Evolutionary conservation across 208 protist species (phyloP).

Genomic region (Leishmania lainsoni): DNA sequence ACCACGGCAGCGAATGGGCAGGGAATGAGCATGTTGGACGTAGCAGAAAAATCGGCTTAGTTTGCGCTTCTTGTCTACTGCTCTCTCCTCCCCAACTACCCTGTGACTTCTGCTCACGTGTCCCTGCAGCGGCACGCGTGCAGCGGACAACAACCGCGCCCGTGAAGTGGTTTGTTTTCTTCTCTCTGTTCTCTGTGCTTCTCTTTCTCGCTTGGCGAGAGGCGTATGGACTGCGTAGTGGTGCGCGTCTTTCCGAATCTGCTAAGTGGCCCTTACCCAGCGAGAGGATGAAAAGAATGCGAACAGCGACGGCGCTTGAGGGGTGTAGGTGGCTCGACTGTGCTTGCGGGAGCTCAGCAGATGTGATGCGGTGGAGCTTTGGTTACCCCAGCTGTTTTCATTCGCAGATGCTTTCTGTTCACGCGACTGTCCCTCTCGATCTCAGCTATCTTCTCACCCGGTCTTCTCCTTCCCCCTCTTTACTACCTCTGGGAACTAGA

Average conservation of each 20-base stretch:
- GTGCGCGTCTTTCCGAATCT: not conserved
- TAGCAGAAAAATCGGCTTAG: not conserved
- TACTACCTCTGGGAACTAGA: not conserved
- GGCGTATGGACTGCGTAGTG: not conserved
- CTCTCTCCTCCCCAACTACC: too few species aligned
- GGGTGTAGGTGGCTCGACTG: not conserved
- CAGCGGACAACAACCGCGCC: too few species aligned
- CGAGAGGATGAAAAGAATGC: not conserved
- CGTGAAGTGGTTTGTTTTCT: not conserved
- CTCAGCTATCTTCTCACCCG: not conserved
- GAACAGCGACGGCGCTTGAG: not conserved
- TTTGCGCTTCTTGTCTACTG: not conserved
- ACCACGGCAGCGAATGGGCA: not conserved
- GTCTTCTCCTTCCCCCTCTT: not conserved
- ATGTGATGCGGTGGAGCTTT: not conserved
- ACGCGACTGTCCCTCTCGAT: not conserved
- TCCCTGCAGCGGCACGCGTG: too few species aligned
- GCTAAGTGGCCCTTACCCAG: too few species aligned
- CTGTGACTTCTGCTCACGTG: too few species aligned
- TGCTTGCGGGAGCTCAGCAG: too few species aligned
- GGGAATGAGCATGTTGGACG: not conserved
- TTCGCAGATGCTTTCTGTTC: not conserved
- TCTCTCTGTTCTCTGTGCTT: not conserved
- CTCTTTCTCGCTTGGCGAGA: not conserved
- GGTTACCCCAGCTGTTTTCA: not conserved